Base-by-base conservation (phyloP, 2,329 filamentous ascomycete species). In the Botrytis cinerea region DNA sequence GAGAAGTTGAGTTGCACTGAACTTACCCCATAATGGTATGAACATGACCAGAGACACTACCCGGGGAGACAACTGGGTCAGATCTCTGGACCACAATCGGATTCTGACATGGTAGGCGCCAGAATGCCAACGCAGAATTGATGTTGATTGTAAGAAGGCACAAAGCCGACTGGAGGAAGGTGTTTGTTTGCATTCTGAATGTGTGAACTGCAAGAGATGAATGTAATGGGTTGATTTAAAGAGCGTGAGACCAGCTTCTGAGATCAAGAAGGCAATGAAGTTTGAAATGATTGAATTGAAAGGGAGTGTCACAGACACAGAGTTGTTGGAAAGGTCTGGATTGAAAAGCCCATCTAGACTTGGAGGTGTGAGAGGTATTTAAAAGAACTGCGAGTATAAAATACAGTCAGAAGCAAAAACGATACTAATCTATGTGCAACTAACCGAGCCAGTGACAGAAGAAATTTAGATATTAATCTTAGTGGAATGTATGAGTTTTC, bases 21-120 rank as follows among this genome's bases (percentile, higher is more conserved):
- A 62, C 60, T 62, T n/a, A 62, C 89, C 90, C 90, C 80, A 88
- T 86, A 74, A 92, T 85, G 18, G 86, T 88, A 78, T 92, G 90
- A 4, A 88, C 84, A 80, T 92, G 90, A 12, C 80, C 79, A 7
- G 88, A 85, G 5, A 89, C 82, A 0, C 73, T 74, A 22, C 88
- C 88, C 5, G 89, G 88, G 40, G 79, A 83, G 63, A 90, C 81
- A 75, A 92, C 87, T 2, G 90, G 90, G 79, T 92, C 89, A 63
- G 86, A 82, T 67, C 89, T 85, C 78, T 89, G 82, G 48, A 83
- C 79, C n/a, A 84, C 81, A 61, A 85, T 80, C 60, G 78, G 78
- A 22, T 70, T 73, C 18, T 68, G 63, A 68, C 81, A 82, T 57
- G 77, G 78, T 28, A 87, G 84, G 77, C 85, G 84, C 82, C 84